Base-by-base conservation (phyloP, 495 filamentous ascomycete species). In the Neurospora sp. region DNA sequence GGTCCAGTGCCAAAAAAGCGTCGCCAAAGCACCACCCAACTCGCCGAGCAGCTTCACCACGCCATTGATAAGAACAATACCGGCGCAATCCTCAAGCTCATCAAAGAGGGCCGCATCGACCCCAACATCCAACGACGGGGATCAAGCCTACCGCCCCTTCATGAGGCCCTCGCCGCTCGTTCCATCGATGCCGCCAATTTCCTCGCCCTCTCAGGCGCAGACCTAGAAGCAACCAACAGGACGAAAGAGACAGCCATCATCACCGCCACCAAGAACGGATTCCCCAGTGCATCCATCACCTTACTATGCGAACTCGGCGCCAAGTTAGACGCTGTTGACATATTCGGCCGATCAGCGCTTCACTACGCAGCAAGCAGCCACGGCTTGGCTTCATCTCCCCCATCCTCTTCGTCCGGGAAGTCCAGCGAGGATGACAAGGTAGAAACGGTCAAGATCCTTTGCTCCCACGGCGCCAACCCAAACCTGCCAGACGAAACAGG, bases 271-370 rank as follows among this genome's bases (percentile, higher is more conserved):
- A 71, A 74, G 53, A 75, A 73, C 71, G 70, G 74, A 16, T 76
- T 80, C 69, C 73, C 75, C 35, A 72, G 75, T 61, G 74, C 74
- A 41, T 61, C 78, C 22, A 72, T 78, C 40, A 72, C 75, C 16
- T 53, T 80, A 53, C 75, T 80, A 72, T 72, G 78, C 47, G 78
- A 80, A 71, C 75, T 76, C 22, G 74, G 77, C 4, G 75, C 78
- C 39, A 47, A 68, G 16, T 22, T 71, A 4, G 68, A 78, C 16
- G 75, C 75, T 12, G 76, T 74, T 12, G 79, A 80, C 68, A 69
- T 61, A 38, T 39, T 74, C n/a, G 75, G 72, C 40, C 76, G 76
- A n/a, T 75, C 76, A 12, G 75, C 79, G 20, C 74, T 80, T 18
- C 78, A 79, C 47, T 69, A 80, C 45, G 78, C 79, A 16, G 78